phyloP scores from a whole-genome alignment of 106 monocot genomes.

The Platanthera guangdongensis region DNA sequence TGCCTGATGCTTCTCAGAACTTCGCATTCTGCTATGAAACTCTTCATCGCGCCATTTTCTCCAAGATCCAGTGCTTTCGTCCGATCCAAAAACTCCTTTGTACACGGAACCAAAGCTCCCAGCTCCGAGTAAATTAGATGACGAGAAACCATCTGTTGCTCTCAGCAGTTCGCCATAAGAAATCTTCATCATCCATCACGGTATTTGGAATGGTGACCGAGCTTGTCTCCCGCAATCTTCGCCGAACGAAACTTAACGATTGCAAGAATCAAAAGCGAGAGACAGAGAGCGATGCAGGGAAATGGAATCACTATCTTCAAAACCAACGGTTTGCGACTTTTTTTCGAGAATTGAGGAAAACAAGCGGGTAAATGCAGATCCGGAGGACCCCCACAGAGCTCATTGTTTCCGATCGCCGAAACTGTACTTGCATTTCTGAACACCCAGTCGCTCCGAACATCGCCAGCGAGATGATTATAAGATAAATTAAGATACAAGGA shows the following conservation, averaged over 20 bases:
- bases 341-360: not conserved
- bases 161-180: not conserved
- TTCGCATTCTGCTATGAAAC: not conserved
- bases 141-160: not conserved
- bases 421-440: slow-evolving; percentile 10
- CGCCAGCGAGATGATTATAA: slow-evolving; percentile 19
- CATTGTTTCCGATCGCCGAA: slow-evolving; percentile 10
- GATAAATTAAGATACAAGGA: slow-evolving; percentile 14
- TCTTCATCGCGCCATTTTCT: slow-evolving; percentile 13
- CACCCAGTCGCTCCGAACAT: slow-evolving; percentile 14
- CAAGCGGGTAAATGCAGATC: slow-evolving; percentile 4
- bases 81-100: not conserved
- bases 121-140: not conserved
- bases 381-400: slow-evolving; percentile 15
- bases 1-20: not conserved
- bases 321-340: not conserved
- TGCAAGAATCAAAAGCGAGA: not conserved
- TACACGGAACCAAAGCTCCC: not conserved
- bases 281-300: not conserved
- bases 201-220: too few relatives aligned
- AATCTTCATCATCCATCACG: not conserved
- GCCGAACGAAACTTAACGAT: not conserved
- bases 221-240: not conserved
- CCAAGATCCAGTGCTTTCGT: slow-evolving; percentile 9
- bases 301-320: not conserved